phyloP scores from a whole-genome alignment of 352 stramenopile genomes.

The Pythium biforme region DNA sequence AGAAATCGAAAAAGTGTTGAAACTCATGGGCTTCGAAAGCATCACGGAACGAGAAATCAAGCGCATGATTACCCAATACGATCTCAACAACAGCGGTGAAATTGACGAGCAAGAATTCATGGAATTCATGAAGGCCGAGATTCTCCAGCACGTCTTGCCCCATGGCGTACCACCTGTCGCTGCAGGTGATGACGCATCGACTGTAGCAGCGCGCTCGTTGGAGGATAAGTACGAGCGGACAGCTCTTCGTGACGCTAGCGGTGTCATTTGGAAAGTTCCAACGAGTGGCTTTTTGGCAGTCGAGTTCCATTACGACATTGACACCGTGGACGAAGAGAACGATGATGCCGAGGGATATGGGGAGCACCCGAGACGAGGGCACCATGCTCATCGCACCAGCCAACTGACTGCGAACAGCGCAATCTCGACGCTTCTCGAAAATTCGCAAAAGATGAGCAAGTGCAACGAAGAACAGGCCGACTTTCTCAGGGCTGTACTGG shows the following conservation, averaged over 20 bases:
- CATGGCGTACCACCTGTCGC: not conserved
- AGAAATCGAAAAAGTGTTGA: constrained; percentile 53
- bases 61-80: constrained; percentile 57
- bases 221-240: constrained; percentile 32
- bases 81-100: constrained; percentile 67
- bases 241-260: constrained; percentile 29
- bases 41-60: constrained; percentile 40
- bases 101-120: constrained; percentile 75
- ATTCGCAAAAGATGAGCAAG: constrained; percentile 41
- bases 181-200: not conserved
- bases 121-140: constrained; percentile 66
- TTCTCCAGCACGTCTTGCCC: constrained; percentile 26
- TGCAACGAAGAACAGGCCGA: constrained; percentile 53
- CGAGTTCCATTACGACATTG: constrained; percentile 35
- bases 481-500: constrained; percentile 52
- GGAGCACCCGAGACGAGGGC: not conserved
- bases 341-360: not conserved
- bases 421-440: constrained; percentile 43
- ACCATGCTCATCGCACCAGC: not conserved
- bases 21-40: constrained; percentile 46
- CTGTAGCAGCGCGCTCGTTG: constrained; percentile 5
- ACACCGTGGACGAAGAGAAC: constrained; percentile 1
- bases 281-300: constrained; percentile 32
- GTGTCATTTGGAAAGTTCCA: constrained; percentile 44
- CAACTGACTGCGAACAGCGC: constrained; percentile 37